A percentile compares a stretch with the other conserved stretches of the same genome.
These are phyloP conservation scores for Aspergillus taichungensis DNA, from an alignment of 495 filamentous ascomycete species.

Conservation along the genomic window DNA sequence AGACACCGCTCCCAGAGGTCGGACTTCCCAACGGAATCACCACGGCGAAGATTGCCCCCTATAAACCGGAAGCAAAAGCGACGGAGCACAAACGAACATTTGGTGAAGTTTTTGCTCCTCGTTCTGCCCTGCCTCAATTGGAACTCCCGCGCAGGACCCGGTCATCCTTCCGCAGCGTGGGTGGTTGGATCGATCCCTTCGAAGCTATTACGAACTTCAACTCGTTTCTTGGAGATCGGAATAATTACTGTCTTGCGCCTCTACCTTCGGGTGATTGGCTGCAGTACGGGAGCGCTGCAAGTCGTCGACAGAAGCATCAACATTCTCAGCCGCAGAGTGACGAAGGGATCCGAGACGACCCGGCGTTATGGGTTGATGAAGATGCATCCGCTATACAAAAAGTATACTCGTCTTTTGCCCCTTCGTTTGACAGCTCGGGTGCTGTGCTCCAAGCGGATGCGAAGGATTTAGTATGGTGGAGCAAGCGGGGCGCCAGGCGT, in stretches of 20 bases:
- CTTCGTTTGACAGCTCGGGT: slow-evolving; percentile 67
- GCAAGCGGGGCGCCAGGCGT: slow-evolving; percentile 55
- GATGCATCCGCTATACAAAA: slow-evolving; percentile 59
- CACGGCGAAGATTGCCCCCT: slow-evolving; percentile 57
- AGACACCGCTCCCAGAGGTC: slow-evolving; percentile 47
- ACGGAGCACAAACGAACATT: slow-evolving; percentile 52
- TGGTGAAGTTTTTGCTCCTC: slow-evolving; percentile 72
- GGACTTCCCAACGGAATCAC: slow-evolving; percentile 66
- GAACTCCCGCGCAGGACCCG: slow-evolving; percentile 50
- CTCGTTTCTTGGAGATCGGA: slow-evolving; percentile 29
- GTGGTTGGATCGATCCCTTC: slow-evolving; percentile 35
- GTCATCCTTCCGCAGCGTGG: slow-evolving; percentile 18
- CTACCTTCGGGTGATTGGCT: slow-evolving; percentile 36
- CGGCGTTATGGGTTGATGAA: slow-evolving; percentile 26
- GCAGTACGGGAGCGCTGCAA: slow-evolving; percentile 35
- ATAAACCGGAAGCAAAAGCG: slow-evolving; percentile 30
- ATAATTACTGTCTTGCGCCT: slow-evolving; percentile 31
- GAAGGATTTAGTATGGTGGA: slow-evolving; percentile 82
- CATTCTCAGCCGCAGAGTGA: slow-evolving; percentile 10
- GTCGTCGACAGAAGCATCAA: slow-evolving; percentile 31
- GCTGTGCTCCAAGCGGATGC: slow-evolving; percentile 62
- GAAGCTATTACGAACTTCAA: slow-evolving; percentile 30
- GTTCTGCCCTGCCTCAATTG: slow-evolving; percentile 53
- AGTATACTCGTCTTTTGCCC: slow-evolving; percentile 83
- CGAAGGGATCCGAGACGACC: slow-evolving; percentile 20